A percentile compares a stretch with the other conserved stretches of the same genome.
Conservation (phyloP, 1,284 basidiomycete species). For the Cutaneotrichosporon sp. region DNA sequence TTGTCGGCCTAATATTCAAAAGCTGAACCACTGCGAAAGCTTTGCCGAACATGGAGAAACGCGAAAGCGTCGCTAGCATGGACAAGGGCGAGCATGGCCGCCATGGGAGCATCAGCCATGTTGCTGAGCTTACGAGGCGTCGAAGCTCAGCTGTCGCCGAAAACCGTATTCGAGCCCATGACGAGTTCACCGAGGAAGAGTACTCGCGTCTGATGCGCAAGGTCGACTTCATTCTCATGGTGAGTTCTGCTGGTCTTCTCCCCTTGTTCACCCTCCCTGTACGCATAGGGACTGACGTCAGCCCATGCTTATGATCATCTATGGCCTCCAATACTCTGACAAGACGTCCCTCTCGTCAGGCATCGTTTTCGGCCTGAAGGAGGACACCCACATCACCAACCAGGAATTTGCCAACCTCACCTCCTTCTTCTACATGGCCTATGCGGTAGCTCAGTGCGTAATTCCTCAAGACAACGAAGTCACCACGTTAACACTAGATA, state of each 20-base stretch:
- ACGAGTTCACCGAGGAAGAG: constrained; percentile 10
- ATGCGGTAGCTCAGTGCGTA: too few species aligned
- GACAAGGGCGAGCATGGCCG: too few species aligned
- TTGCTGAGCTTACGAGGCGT: too few species aligned
- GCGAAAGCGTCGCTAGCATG: too few species aligned
- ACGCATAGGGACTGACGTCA: neutral
- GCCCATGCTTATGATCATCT: constrained; percentile 12
- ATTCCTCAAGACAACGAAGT: constrained; percentile 12
- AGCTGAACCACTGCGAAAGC: too few species aligned
- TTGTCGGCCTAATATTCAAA: too few species aligned
- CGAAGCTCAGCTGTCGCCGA: constrained; percentile 4
- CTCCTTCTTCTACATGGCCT: constrained; percentile 11
- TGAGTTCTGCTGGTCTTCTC: neutral
- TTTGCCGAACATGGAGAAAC: too few species aligned
- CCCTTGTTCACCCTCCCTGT: neutral
- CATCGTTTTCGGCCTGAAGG: constrained; percentile 22
- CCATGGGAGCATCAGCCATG: too few species aligned
- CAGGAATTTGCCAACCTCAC: constrained; percentile 27
- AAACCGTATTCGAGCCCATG: constrained; percentile 10
- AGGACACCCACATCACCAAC: constrained; percentile 28
- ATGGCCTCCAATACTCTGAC: constrained; percentile 14
- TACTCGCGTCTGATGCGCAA: constrained; percentile 15
- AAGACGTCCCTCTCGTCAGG: constrained; percentile 13
- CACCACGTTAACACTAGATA: constrained; percentile 22
- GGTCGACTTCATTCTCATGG: constrained; percentile 15